Evolutionary conservation across 257 asterid species (phyloP).

Genomic region (Capsicum rhomboideum): DNA sequence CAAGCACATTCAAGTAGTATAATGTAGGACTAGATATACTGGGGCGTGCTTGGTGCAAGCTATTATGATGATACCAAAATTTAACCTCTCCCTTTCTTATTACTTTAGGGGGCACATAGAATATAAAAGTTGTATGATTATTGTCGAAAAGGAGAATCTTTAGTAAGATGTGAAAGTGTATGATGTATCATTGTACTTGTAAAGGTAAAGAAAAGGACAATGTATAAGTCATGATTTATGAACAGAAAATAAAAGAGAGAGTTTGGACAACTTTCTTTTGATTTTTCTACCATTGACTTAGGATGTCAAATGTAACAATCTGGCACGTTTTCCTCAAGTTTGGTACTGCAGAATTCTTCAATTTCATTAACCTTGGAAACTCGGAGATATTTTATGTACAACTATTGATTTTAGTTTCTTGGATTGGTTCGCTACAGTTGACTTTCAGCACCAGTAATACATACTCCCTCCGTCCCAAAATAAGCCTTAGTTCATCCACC

Average conservation of each 20-base stretch:
- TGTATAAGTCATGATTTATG: background rate
- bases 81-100: background rate
- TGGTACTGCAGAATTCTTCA: background rate
- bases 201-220: background rate
- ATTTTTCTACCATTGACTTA: background rate
- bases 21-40: background rate
- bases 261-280: background rate
- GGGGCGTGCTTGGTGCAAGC: background rate
- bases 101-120: background rate
- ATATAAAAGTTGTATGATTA: background rate
- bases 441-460: background rate
- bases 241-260: background rate
- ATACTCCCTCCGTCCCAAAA: background rate
- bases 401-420: background rate
- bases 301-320: background rate
- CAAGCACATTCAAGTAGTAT: background rate
- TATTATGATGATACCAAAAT: background rate
- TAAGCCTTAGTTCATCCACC: too few relatives aligned
- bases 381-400: background rate
- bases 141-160: background rate
- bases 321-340: background rate
- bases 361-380: background rate
- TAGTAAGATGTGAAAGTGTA: background rate
- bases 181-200: background rate
- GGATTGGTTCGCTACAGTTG: background rate